A percentile compares a stretch with the other conserved stretches of the same genome.
phyloP scores from a whole-genome alignment of 805 yeast species.

The Tetrapisispora arboricola region DNA sequence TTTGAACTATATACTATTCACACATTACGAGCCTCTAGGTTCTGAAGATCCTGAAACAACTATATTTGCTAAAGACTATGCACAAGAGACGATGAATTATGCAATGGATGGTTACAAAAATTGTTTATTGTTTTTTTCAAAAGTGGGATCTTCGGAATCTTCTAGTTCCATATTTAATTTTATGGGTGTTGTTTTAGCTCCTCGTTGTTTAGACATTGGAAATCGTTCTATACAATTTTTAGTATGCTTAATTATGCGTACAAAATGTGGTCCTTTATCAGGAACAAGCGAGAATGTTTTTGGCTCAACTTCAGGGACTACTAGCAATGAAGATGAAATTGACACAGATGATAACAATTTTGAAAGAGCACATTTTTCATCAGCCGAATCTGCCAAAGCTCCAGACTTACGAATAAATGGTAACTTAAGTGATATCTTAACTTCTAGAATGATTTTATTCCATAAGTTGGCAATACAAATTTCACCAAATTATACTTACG shows the following conservation, averaged over 20 bases:
- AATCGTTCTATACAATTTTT: conserved; percentile 49
- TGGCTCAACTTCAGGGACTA: conserved; percentile 8
- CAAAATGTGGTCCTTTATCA: conserved; percentile 35
- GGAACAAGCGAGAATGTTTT: conserved; percentile 24
- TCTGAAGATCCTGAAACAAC: conserved; percentile 28
- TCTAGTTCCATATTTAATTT: conserved; percentile 27
- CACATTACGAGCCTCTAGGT: conserved; percentile 36
- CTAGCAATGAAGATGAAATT: conserved; percentile 11
- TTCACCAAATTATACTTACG: conserved; percentile 50
- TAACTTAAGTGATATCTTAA: conserved; percentile 30
- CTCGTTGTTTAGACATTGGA: conserved; percentile 41
- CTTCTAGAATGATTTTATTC: conserved; percentile 35
- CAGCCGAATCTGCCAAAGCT: conserved; percentile 19
- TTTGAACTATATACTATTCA: conserved; percentile 39
- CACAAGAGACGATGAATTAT: conserved; percentile 34
- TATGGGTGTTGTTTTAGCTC: conserved; percentile 38
- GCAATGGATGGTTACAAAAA: conserved; percentile 36
- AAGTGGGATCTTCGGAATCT: conserved; percentile 27
- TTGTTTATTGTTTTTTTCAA: conserved; percentile 33
- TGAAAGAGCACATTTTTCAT: not conserved
- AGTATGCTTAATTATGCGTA: conserved; percentile 43
- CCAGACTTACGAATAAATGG: conserved; percentile 31
- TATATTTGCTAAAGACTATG: conserved; percentile 30
- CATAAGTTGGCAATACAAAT: conserved; percentile 35
- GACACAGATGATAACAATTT: not conserved